Evolutionary conservation across 2,329 filamentous ascomycete species (phyloP).

Genomic region (Tolypocladium ophioglossoides): DNA sequence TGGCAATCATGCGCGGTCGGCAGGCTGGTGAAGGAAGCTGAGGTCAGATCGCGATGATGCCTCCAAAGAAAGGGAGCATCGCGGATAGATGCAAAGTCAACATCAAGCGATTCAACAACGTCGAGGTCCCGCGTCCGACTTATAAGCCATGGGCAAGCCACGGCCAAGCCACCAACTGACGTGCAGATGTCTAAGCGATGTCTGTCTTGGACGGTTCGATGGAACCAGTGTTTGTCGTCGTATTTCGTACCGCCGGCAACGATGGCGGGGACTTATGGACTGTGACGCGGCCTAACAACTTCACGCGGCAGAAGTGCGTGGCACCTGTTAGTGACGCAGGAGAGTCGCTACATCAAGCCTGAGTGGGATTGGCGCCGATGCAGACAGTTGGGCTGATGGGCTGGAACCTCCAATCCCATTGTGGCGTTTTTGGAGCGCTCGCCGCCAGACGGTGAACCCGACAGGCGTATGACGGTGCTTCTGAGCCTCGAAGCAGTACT

Average conservation of each 20-base stretch:
- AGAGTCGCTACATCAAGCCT: background rate
- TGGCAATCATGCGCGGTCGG: background rate
- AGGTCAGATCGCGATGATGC: too few species aligned
- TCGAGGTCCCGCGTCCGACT: background rate
- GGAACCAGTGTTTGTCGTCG: background rate
- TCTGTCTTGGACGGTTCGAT: background rate
- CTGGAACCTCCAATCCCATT: background rate
- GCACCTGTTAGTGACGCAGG: too few species aligned
- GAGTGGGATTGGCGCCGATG: background rate
- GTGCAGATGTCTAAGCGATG: background rate
- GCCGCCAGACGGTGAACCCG: background rate
- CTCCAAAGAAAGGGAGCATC: too few species aligned
- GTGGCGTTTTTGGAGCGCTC: background rate
- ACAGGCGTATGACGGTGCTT: background rate
- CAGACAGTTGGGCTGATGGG: background rate
- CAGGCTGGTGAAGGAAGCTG: background rate
- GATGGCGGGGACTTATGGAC: too few species aligned
- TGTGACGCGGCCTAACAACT: too few species aligned
- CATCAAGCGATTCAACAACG: background rate
- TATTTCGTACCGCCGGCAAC: conserved; percentile 2
- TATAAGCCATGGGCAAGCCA: background rate
- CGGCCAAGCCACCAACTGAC: background rate
- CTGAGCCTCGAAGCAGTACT: background rate
- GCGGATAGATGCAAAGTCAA: background rate
- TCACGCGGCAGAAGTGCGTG: too few species aligned